Base-by-base conservation (phyloP, 768 basidiomycete genomes). In the Galerina sulciceps region DNA sequence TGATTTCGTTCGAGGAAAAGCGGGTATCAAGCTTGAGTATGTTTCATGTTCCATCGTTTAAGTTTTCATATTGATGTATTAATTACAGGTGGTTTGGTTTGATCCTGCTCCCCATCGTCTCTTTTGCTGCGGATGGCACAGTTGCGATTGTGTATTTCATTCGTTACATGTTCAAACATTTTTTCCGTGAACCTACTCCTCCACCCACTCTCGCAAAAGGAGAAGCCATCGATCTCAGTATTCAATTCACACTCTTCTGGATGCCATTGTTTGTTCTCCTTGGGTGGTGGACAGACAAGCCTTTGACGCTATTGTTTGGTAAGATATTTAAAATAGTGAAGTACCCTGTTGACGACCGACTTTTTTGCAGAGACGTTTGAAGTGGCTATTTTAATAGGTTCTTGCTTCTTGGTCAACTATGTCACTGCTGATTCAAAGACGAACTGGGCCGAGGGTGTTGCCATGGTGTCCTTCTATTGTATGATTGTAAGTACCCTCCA, bases 161-260 rank as follows among this genome's bases (percentile, higher is more conserved):
- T 26, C 81, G 79, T 20, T 78, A 76, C 40, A 49, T 75, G 37
- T 66, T 81, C 51, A 73, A 73, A 37, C 74, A 79, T 53, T 69
- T 81, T 60, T 73, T 82, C 65, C 67, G 68, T 10, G 69, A 72
- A 38, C 70, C 75, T 4, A 74, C 75, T 0, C 74, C 82, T 14
- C 87, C 87, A 1, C 75, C 77, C 5, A 78, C 80, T n/a, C 73
- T 90, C 18, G 90, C 90, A 0, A 84, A 84, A 66, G 87, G 80
- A 0, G 80, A 85, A 20, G 85, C 89, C 5, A 92, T 92, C 57
- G 90, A 92, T 67, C 78, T 91, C 45, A 87, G 85, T 65, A 90
- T 91, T 56, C 90, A 92, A 65, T 91, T 92, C 69, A 80, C 80
- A 15, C 76, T 91, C 10, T 89, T 90, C 71, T 92, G 90, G 90